A percentile compares a stretch with the other conserved stretches of the same genome.
These are phyloP conservation scores for Arctostaphylos glauca DNA, from an alignment of 148 eudicot genomes.

Conservation along the genomic window DNA sequence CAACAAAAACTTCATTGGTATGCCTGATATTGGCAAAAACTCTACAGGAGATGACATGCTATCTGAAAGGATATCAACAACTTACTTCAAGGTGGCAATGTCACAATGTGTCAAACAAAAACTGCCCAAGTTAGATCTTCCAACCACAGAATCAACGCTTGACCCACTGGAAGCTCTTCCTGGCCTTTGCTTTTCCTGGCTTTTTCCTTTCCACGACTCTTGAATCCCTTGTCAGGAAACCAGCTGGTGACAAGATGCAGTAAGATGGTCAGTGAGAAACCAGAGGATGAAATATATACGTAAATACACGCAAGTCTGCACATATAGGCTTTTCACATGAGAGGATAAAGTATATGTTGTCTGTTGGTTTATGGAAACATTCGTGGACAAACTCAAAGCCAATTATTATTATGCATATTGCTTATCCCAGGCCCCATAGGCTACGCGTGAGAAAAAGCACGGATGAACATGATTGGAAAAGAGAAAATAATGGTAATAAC, in stretches of 20 bases:
- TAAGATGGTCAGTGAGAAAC: neutral
- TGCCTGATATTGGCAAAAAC: neutral
- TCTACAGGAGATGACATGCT: conserved; percentile 9
- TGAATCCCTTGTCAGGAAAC: conserved; percentile 89
- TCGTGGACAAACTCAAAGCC: neutral
- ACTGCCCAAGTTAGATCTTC: neutral
- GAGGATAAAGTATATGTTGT: neutral
- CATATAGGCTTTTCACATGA: neutral
- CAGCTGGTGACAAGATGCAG: conserved; percentile 56
- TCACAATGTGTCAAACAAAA: neutral
- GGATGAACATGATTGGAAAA: neutral
- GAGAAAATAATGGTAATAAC: neutral
- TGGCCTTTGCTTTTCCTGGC: conserved; percentile 96
- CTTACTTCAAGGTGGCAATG: neutral
- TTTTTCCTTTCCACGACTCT: conserved; percentile 93
- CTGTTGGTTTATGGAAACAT: neutral
- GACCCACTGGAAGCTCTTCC: conserved; percentile 99
- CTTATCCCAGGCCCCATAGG: neutral
- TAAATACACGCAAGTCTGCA: neutral
- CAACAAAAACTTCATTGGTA: neutral
- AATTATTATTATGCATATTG: neutral
- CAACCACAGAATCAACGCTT: conserved; percentile 52
- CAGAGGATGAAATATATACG: neutral
- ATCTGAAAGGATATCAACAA: neutral
- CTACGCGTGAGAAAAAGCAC: neutral